Evolutionary conservation across 352 stramenopile species (phyloP), one percentile per base, ranked within the genome.

Genomic region (Pythium biforme): DNA sequence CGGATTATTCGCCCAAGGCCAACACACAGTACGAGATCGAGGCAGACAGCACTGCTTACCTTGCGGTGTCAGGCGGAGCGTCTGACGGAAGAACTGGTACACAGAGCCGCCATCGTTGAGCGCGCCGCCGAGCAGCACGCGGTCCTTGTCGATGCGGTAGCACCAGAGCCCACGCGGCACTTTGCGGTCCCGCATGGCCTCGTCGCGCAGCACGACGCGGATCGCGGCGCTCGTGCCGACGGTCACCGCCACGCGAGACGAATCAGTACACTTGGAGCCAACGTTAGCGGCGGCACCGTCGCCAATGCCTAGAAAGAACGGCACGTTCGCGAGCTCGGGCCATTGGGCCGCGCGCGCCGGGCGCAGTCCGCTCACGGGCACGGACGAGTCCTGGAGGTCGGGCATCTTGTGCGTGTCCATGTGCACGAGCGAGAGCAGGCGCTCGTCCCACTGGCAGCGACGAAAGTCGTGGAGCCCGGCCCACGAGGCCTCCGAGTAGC

Each of bases 61-160:
- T 50, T 83, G 65, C 22, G 82, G 62, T 9, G 63, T 68, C 15
- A 93, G 55, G 31, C 63, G 69, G 64, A 98, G 72, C 10, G 88
- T 83, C 15, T 93, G 73, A 41, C 79, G 70, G 50, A 92, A 88
- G 78, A 96, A 99, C 55, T 97, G 89, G 60, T 95, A 93, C 9
- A 98, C 76, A n/a, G 90, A 98, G n/a, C 94, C 95, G n/a, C 95
- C 95, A 73, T 99, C 95, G 33, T 93, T 98, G n/a, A 99, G 73
- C 0, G 95, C 95, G 25, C 94, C 95, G n/a, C 95, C 95, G 0
- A 99, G 68, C 59, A 99, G 65, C 51, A 98, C 64, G 22, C 88
- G 78, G 34, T 91, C 68, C 22, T 79, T 74, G 52, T 94, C 73
- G 39, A 98, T 87, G 34, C 93, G 86, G 70, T 98, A 99, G 72